Evolutionary conservation across 176 grass and related monocot species (phyloP), one percentile per base, ranked within the genome.

Genomic region (Carex pumila): DNA sequence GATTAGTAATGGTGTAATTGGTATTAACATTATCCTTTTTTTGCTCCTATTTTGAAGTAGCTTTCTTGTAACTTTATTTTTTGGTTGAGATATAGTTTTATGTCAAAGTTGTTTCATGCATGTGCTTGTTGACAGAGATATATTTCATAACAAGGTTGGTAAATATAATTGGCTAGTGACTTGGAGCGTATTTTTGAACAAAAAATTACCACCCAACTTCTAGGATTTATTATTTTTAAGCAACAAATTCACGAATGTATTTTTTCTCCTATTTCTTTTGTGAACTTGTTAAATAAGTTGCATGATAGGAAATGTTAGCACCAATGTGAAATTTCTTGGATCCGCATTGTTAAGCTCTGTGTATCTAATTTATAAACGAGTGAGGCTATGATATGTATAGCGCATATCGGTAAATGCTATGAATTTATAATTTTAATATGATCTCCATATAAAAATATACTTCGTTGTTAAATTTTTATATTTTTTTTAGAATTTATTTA

Each of bases 31-130:
- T 47, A 71, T 71, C 68, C 37, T 19, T 70, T 71, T 71, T 71
- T 4, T 21, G 7, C 19, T 71, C 39, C 68, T 45, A 21, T n/a
- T 21, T 71, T 49, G 60, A 45, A 8, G 5, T 75, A 2, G 47
- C 6, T 53, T 52, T 52, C 11, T 30, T 49, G 14, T 76, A 21
- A 55, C 1, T 76, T 76, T 32, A 14, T 76, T 55, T 41, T 29
- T 29, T 12, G 5, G 73, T 77, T 77, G 73, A 56, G 50, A 77
- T 77, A 73, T 77, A 53, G 49, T 77, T 77, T 22, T 77, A 54
- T 56, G 25, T 55, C 52, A 32, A 15, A 31, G 50, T 56, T 77
- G 2, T 32, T 47, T 56, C 13, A 77, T 32, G 73, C 73, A 77
- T 50, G 19, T 6, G 47, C 45, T 22, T 49, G 41, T 73, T 73